phyloP scores from a whole-genome alignment of 192 early-diverging fungal species.

The Coemansia sp. region DNA sequence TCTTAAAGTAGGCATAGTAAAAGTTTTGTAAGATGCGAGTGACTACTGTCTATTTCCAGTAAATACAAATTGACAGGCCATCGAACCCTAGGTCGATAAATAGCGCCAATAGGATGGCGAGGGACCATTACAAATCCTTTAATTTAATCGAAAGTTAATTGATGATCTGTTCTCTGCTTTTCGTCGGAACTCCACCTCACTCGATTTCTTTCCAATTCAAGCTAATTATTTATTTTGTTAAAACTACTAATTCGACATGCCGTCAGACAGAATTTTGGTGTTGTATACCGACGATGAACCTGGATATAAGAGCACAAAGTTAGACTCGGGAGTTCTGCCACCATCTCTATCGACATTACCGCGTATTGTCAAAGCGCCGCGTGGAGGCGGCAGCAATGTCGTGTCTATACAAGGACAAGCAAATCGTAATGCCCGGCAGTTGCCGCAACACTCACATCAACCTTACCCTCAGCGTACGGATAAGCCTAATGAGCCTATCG shows the following conservation, averaged over 20 bases:
- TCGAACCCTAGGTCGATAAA: too few species aligned
- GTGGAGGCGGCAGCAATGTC: background rate
- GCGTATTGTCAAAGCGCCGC: background rate
- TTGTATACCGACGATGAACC: conserved; percentile 40
- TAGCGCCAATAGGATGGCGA: too few species aligned
- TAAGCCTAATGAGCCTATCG: background rate
- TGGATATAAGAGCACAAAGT: conserved; percentile 17
- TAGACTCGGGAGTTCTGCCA: conserved; percentile 22
- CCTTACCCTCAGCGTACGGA: background rate
- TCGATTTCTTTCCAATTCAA: background rate
- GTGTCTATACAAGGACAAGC: background rate
- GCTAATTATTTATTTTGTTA: background rate
- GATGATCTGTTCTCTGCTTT: too few species aligned
- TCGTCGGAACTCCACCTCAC: too few species aligned
- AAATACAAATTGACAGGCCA: too few species aligned
- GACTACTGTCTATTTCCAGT: too few species aligned
- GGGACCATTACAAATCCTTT: too few species aligned
- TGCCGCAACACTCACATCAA: conserved; percentile 1
- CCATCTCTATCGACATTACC: conserved; percentile 27
- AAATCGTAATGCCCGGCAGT: background rate
- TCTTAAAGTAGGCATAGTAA: too few species aligned
- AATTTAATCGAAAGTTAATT: too few species aligned
- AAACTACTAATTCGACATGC: background rate
- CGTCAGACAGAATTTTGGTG: conserved; percentile 8
- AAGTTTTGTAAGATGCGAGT: too few species aligned